Base-by-base conservation (phyloP, 106 monocot species). In the Triglochin maritima region DNA sequence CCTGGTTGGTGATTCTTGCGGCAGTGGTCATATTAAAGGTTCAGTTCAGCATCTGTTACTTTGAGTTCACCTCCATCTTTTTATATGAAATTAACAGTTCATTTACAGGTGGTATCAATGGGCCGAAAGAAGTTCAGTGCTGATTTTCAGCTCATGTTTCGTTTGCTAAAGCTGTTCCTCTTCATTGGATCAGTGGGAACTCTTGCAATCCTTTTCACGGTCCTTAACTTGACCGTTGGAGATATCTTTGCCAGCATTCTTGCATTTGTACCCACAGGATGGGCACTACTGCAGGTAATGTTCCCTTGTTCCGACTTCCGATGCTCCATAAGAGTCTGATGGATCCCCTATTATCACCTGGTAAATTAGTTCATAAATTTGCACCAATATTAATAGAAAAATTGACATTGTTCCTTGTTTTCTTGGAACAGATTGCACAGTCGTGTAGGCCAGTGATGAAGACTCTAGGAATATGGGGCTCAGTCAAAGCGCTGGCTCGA, bases 111-210 rank as follows among this genome's bases (percentile, higher is more conserved):
- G 65, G 86, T 92, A 42, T 99, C 98, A 6, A 92, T 92, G 86
- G 98, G 98, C 2, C 86, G 92, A 64, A 92, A 92, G 80, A 88
- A 79, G 69, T 99, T 99, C 60, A 92, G 98, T 56, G 88, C 98
- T 0, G 98, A 99, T 54, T 99, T 89, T 79, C 98, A 99, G 66
- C 84, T 92, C 4, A 79, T 99, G 86, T 99, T 99, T 73, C 59
- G 98, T 46, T 81, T 99, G 59, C 88, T 99, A 17, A 99, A 99
- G 70, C 67, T 86, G 17, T 73, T 99, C 72, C 73, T 99, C 63
- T 99, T 99, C 67, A 17, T 89, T 44, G 86, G 98, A 10, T 84
- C 74, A 49, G 46, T 92, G 16, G 98, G 88, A 69, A 79, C 80
- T 49, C 66, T 99, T 48, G 80, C 59, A 15, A 75, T 81, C 49